These are phyloP conservation scores for Mycena citricolor DNA, from an alignment of 1,284 basidiomycete genomes.

Conservation along the genomic window DNA sequence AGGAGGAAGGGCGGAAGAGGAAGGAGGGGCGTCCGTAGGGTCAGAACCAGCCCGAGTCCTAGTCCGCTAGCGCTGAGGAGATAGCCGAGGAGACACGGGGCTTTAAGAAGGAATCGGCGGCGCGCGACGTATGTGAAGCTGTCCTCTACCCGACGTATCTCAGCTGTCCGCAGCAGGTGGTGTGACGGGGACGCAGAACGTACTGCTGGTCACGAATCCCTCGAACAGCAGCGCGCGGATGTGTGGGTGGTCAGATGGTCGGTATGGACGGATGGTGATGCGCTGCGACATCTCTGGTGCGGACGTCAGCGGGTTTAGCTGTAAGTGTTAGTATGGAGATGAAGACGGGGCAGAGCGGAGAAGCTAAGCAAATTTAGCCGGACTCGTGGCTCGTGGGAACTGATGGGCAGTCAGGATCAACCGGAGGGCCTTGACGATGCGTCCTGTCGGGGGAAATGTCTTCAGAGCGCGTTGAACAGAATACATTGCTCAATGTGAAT, in stretches of 20 bases:
- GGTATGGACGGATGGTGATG: slow-evolving; percentile 10
- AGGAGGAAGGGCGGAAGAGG: neutral
- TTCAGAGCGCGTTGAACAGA: too few species aligned
- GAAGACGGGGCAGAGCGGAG: too few species aligned
- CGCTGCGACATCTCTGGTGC: too few species aligned
- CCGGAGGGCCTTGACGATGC: too few species aligned
- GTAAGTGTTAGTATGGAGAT: too few species aligned
- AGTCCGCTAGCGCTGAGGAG: slow-evolving; percentile 3
- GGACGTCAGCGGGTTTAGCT: too few species aligned
- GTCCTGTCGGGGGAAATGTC: too few species aligned
- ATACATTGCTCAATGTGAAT: too few species aligned
- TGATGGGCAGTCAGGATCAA: too few species aligned
- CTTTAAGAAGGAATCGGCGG: neutral
- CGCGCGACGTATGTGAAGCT: slow-evolving; percentile 2
- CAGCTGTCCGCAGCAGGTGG: too few species aligned
- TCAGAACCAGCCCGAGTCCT: neutral
- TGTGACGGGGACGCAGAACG: neutral
- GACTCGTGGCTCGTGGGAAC: too few species aligned
- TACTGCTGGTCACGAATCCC: slow-evolving; percentile 11
- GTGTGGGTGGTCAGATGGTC: slow-evolving; percentile 12
- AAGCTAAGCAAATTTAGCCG: too few species aligned
- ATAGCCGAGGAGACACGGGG: slow-evolving; percentile 4
- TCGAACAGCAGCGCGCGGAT: slow-evolving; percentile 12
- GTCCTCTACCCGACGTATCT: slow-evolving; percentile 3
- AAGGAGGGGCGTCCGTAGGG: neutral